Base-by-base conservation (phyloP, 495 filamentous ascomycete species). In the Umbilicaria muhlenbergii region DNA sequence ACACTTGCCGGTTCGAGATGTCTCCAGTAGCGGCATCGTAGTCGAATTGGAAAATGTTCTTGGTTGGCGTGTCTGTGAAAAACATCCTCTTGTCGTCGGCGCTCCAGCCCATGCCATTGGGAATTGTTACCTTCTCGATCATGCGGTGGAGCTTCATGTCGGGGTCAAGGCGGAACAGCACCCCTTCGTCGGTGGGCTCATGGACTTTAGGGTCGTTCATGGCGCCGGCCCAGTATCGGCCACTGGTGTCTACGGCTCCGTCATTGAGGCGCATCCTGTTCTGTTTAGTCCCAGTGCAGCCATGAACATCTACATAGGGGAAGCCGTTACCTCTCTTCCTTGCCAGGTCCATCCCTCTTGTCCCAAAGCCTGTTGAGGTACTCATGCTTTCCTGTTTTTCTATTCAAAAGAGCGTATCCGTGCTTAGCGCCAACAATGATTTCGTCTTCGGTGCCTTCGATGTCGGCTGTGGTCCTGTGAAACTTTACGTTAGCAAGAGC, bases 171-270 rank as follows among this genome's bases (percentile, higher is more conserved):
- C 77, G 67, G 59, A 81, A 81, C 7, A 83, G 60, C 16, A 71
- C 61, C 18, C 75, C 77, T 65, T 66, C 61, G 37, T 61, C 45
- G 15, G 52, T 49, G 1, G 52, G 61, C 14, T 51, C 43, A 10
- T 39, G 44, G 15, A 51, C 47, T 34, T 55, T 50, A 17, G 65
- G 62, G 52, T 94, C 87, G 50, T 83, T 88, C 86, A 94, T 93
- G 33, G 75, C 71, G n/a, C 86, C 83, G 8, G 83, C 70, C 85
- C 86, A 94, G 60, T 88, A 89, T 36, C 87, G 68, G 40, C 87
- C 88, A 42, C 78, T 66, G 35, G 77, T 78, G 56, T 94, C 87
- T 42, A 83, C 76, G 6, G 75, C 78, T 34, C 86, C 88, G 54
- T 94, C 87, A 55, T 94, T 94, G 62, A 69, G 71, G 45, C 71